Conservation (phyloP, 139 green algal species). For the Zygnema circumcarinatum region DNA sequence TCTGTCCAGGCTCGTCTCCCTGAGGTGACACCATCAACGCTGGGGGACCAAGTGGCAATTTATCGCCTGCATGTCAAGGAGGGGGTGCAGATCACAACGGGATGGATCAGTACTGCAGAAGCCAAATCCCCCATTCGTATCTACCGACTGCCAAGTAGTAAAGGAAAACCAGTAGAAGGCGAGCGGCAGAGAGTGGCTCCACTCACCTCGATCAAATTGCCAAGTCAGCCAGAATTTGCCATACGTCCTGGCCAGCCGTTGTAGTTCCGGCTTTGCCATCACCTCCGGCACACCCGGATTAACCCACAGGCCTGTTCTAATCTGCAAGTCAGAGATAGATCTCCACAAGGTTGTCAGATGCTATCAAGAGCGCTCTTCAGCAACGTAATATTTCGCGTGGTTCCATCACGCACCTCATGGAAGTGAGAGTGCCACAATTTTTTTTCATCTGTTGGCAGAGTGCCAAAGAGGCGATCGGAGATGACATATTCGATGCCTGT, state of each 20-base stretch:
- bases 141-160: background rate
- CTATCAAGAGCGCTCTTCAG: too few relatives aligned
- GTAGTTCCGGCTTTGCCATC: conserved; percentile 40
- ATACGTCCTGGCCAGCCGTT: conserved; percentile 45
- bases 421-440: conserved; percentile 61
- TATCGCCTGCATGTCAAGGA: conserved; percentile 30
- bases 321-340: conserved; percentile 20
- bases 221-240: conserved; percentile 59
- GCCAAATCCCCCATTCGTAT: background rate
- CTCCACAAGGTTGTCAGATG: too few relatives aligned
- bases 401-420: conserved; percentile 46
- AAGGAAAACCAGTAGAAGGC: background rate
- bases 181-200: background rate
- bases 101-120: too few relatives aligned
- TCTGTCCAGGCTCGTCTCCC: background rate
- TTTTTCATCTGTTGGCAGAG: conserved; percentile 56
- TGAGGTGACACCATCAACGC: conserved; percentile 55
- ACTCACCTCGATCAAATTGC: conserved; percentile 48
- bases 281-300: conserved; percentile 45
- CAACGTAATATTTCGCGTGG: too few relatives aligned
- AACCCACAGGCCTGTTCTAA: conserved; percentile 47
- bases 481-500: conserved; percentile 53
- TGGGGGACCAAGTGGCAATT: conserved; percentile 43
- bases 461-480: conserved; percentile 32
- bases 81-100: too few relatives aligned